Conservation (phyloP, 306 rosid genomes). For the Gastrolobium villosum region DNA sequence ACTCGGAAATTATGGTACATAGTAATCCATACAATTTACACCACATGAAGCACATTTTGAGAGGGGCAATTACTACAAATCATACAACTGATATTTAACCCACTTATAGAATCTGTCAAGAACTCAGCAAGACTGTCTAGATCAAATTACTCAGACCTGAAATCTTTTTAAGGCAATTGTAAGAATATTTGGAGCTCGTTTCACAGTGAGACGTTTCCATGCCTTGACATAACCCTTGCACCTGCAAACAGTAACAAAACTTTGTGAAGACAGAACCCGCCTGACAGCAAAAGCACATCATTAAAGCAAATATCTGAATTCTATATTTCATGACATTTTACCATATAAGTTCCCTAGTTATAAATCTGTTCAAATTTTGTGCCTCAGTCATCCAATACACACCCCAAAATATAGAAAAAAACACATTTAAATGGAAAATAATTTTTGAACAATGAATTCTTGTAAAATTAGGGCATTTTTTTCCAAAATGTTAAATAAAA, state of each 20-base stretch:
- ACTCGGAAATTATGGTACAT: neutral
- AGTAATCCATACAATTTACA: conserved; percentile 35
- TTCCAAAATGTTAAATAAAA: no score
- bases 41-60: conserved; percentile 1
- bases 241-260: conserved; percentile 57
- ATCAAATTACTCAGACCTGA: conserved; percentile 67
- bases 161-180: conserved; percentile 93
- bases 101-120: conserved; percentile 32
- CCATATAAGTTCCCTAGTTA: neutral
- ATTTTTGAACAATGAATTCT: neutral
- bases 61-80: conserved; percentile 12
- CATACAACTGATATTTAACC: neutral
- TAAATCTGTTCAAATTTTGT: neutral
- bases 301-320: neutral
- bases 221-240: conserved; percentile 96
- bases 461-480: neutral
- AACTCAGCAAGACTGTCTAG: conserved; percentile 28
- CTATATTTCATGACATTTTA: conserved; percentile 13
- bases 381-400: neutral
- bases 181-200: conserved; percentile 84
- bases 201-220: conserved; percentile 78
- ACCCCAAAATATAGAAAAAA: neutral
- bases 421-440: conserved; percentile 22
- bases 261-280: conserved; percentile 32
- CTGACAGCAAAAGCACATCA: conserved; percentile 23